Percentiles rank a stretch among this genome's conserved stretches.
Conservation (phyloP, 2,329 filamentous ascomycete genomes). For the Dactylonectria estremocensis region DNA sequence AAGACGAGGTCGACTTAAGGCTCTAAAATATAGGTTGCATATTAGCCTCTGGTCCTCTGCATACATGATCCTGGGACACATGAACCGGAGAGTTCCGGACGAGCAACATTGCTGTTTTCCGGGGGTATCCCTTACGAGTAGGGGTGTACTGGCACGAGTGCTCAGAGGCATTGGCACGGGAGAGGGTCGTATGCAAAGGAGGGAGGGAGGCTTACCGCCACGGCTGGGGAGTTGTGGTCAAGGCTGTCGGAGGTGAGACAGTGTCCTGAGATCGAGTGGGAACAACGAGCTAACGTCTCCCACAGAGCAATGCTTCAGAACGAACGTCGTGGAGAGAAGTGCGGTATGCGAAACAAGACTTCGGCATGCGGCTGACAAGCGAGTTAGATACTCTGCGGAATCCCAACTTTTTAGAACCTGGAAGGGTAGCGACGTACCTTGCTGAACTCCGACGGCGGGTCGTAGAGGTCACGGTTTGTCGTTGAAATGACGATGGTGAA, state of each 20-base stretch:
- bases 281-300: conserved; percentile 78
- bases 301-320: conserved; percentile 63
- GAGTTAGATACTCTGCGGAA: conserved; percentile 47
- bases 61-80: conserved; percentile 43
- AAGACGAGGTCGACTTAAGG: conserved; percentile 62
- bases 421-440: conserved; percentile 48
- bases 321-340: conserved; percentile 58
- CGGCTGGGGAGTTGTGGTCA: conserved; percentile 56
- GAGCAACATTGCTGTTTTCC: conserved; percentile 20
- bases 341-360: conserved; percentile 53
- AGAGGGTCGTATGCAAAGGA: conserved; percentile 38
- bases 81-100: conserved; percentile 28
- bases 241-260: conserved; percentile 63
- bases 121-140: conserved; percentile 49
- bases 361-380: conserved; percentile 57
- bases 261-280: conserved; percentile 66
- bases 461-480: conserved; percentile 4
- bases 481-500: conserved; percentile 13
- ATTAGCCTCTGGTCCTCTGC: conserved; percentile 50
- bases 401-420: conserved; percentile 26
- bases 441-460: conserved; percentile 28
- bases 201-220: conserved; percentile 67
- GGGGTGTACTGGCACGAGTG: conserved; percentile 47
- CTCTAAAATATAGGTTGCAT: conserved; percentile 56
- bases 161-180: conserved; percentile 39